Evolutionary conservation across 345 rosid species (phyloP), one percentile per base, ranked within the genome.

Genomic region (Anacardium occidentale): DNA sequence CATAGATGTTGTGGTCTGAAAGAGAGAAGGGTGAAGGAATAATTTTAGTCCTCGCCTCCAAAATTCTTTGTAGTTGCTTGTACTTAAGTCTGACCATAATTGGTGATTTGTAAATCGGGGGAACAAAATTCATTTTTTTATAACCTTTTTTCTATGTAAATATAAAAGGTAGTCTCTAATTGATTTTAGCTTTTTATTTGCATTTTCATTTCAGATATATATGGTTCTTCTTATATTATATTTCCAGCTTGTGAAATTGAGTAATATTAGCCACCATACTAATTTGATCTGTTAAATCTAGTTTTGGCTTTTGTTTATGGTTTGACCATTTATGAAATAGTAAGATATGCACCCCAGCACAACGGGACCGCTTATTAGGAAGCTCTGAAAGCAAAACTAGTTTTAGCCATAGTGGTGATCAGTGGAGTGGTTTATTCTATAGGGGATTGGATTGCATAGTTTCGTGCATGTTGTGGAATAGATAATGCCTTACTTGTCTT

Each of bases 391-490:
- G 68, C 75, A 59, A 90, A 92, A 60, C 98, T 98, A 0, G 92
- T 94, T 80, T 78, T 92, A 32, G 98, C 98, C 0, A 94, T 92
- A 86, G 92, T 94, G 98, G 78, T 84, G 21, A 94, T 94, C 24
- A 92, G 98, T 74, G 98, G 98, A 72, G 90, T 89, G 75, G 97
- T 94, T 2, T 94, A 92, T 67, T 92, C 97, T 20, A 18, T 92
- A 15, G 98, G 99, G 60, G 99, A 94, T 76, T 94, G 99, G 99
- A 90, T 94, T 66, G 98, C 98, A 21, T 98, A 91, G 96, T 96
- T 90, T 58, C 42, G 83, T 70, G 45, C 18, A 45, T 76, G n/a
- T 37, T 66, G 9, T 21, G 10, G 18, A 66, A 75, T 47, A 37
- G 32, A 57, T 44, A 37, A 17, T 45, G 7, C 26, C 34, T 63